These are phyloP conservation scores for Serpula lacrymans DNA, from an alignment of 768 basidiomycete genomes.

Conservation along the genomic window DNA sequence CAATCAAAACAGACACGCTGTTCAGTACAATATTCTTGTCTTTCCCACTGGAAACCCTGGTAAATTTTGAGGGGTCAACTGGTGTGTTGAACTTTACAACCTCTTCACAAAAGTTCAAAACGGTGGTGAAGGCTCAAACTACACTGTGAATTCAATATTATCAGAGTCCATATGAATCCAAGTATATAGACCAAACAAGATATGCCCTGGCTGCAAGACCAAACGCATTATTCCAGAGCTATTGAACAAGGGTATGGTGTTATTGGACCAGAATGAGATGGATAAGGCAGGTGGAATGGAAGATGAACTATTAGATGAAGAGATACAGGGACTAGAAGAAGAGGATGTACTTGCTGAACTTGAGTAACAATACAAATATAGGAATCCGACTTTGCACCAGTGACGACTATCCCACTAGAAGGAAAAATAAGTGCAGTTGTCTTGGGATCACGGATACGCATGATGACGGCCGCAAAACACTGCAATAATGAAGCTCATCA, in stretches of 20 bases:
- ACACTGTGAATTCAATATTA: slow-evolving; percentile 27
- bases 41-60: slow-evolving; percentile 34
- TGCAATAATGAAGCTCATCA: no score
- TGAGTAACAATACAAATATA: no score
- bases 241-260: no score
- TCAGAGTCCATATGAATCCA: slow-evolving; percentile 33
- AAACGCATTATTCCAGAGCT: no score
- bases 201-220: no score
- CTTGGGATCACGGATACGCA: slow-evolving; percentile 71
- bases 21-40: slow-evolving; percentile 22
- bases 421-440: slow-evolving; percentile 70
- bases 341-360: no score
- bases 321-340: no score
- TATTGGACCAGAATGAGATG: no score
- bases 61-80: slow-evolving; percentile 33
- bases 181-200: no score
- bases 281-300: no score
- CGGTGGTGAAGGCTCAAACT: slow-evolving; percentile 33
- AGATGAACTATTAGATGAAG: no score
- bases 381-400: slow-evolving; percentile 67
- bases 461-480: slow-evolving; percentile 73
- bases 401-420: slow-evolving; percentile 70
- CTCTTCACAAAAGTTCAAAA: slow-evolving; percentile 37
- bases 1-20: slow-evolving; percentile 9
- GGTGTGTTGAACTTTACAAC: slow-evolving; percentile 40